Evolutionary conservation across 495 filamentous ascomycete genomes (phyloP).

Genomic region (Penicillium daleae): DNA sequence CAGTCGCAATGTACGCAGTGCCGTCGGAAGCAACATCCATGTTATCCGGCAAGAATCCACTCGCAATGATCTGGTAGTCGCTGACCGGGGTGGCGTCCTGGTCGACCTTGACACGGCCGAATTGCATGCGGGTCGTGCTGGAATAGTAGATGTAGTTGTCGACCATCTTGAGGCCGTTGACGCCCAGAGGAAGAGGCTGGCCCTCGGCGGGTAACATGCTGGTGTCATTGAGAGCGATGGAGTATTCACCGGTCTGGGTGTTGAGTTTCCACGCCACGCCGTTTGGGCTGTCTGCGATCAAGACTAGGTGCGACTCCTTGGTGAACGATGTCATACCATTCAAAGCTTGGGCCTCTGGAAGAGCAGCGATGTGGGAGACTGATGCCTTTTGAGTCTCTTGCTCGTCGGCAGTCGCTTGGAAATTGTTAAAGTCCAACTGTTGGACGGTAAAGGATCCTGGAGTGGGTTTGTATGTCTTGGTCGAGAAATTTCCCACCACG

Average conservation of each 20-base stretch:
- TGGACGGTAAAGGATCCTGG: slow-evolving; percentile 44
- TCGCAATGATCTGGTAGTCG: slow-evolving; percentile 35
- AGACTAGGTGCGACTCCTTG: slow-evolving; percentile 28
- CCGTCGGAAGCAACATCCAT: slow-evolving; percentile 40
- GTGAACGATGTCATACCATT: slow-evolving; percentile 45
- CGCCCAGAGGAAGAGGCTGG: slow-evolving; percentile 32
- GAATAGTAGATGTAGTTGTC: slow-evolving; percentile 45
- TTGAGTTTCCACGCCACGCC: slow-evolving; percentile 42
- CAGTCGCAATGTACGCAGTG: slow-evolving; percentile 42
- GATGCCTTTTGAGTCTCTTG: slow-evolving; percentile 8
- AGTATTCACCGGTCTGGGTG: slow-evolving; percentile 35
- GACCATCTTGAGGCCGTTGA: slow-evolving; percentile 43
- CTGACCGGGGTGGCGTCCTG: slow-evolving; percentile 29
- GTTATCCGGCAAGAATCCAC: slow-evolving; percentile 37
- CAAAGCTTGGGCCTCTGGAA: slow-evolving; percentile 43
- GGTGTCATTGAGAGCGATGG: slow-evolving; percentile 34
- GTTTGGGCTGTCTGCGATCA: slow-evolving; percentile 45
- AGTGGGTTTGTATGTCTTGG: slow-evolving; percentile 26
- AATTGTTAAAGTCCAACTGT: slow-evolving; percentile 37
- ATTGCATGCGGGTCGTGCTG: slow-evolving; percentile 38
- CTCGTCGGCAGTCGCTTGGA: slow-evolving; percentile 1
- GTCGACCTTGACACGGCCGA: slow-evolving; percentile 36
- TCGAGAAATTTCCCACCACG: slow-evolving; percentile 43
- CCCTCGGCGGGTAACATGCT: slow-evolving; percentile 28
- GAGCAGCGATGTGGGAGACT: slow-evolving; percentile 31